Evolutionary conservation across 805 yeast genomes (phyloP), one percentile per base, ranked within the genome.

Genomic region (Saitoella complicata): DNA sequence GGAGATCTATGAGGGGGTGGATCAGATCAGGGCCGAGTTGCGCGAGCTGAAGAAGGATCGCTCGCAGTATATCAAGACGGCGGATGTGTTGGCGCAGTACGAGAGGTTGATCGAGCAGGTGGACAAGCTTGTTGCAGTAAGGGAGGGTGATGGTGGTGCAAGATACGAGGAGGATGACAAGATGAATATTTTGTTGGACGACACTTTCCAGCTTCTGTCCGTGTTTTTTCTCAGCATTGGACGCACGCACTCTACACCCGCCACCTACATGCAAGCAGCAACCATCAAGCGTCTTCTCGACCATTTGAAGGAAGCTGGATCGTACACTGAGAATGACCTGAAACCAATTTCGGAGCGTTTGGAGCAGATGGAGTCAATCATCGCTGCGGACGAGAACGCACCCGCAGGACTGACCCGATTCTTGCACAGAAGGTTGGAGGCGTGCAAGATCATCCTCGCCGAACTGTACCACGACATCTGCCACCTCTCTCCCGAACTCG

Each of bases 161-260:
- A 21, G 21, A 21, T 21, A 33, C 36, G 11, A 11, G 4, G 36
- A 33, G 11, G 36, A 33, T 9, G 34, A 70, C 49, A 59, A 62
- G 49, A 84, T 82, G 10, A 95, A 87, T 56, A 67, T 75, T 7
- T 70, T 82, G 7, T 68, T 84, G 38, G 96, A 87, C 60, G 96
- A 87, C 55, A 83, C 82, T 21, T 85, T 88, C 69, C 95, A 88
- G 60, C 64, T 91, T 41, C 64, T 88, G 39, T 80, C 94, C 9
- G 68, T 91, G 43, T 80, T 91, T 52, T 84, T 87, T 61, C 74
- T 88, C 56, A 84, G 97, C 1, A 91, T 93, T 47, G 99, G 99
- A 2, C 67, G 85, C 53, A 80, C 81, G 40, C 79, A 85, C 53
- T 73, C 85, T 34, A 94, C 95, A 1, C 95, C 97, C 1, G 95